Evolutionary conservation across 768 basidiomycete genomes (phyloP).

Genomic region (Russula dissimulans): DNA sequence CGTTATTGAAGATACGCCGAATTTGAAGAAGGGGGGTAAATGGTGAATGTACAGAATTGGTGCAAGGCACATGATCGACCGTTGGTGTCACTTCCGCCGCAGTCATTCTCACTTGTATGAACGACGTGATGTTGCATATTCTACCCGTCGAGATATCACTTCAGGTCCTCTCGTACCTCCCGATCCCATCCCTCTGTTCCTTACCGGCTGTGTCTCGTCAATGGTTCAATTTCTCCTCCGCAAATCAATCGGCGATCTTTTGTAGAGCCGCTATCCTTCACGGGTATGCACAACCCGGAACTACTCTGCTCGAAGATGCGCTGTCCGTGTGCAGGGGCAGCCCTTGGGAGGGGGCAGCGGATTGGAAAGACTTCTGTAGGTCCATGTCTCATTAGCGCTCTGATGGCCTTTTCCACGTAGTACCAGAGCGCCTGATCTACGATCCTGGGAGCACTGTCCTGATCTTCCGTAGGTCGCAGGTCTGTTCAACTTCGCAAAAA

Average conservation of each 20-base stretch:
- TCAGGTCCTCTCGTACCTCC: conserved; percentile 40
- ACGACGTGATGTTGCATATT: conserved; percentile 30
- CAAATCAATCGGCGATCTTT: conserved; percentile 46
- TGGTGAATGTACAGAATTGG: no score
- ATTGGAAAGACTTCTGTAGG: conserved; percentile 61
- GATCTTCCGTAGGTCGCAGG: conserved; percentile 33
- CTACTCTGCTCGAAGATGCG: conserved; percentile 27
- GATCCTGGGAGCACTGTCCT: background rate
- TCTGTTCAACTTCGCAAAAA: conserved; percentile 37
- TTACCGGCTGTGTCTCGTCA: conserved; percentile 33
- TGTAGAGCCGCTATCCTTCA: conserved; percentile 47
- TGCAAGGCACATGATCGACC: no score
- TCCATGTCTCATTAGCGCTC: background rate
- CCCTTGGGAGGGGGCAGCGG: conserved; percentile 30
- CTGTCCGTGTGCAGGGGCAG: conserved; percentile 26
- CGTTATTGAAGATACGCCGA: conserved; percentile 37
- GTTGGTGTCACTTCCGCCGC: no score
- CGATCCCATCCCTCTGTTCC: conserved; percentile 34
- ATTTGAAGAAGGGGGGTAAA: background rate
- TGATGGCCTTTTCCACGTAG: background rate
- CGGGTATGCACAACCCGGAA: conserved; percentile 31
- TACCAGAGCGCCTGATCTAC: background rate
- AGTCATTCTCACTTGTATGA: background rate
- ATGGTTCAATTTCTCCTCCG: conserved; percentile 40
- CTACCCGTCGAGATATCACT: conserved; percentile 55